These are phyloP conservation scores for Ceratobasidium sp. DNA, from an alignment of 1,284 basidiomycete genomes.

Conservation along the genomic window DNA sequence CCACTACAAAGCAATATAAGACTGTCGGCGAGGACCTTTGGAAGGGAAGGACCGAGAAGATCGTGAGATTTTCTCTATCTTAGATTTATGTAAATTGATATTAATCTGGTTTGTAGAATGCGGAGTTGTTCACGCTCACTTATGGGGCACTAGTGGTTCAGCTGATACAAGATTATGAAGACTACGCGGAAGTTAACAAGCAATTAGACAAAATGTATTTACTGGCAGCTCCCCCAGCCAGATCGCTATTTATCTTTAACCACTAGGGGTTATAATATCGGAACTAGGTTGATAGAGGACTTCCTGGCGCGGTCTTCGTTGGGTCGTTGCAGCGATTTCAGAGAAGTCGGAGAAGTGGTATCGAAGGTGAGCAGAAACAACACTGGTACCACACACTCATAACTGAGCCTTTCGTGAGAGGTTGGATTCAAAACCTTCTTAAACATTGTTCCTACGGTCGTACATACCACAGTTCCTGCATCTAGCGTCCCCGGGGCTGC, in stretches of 20 bases:
- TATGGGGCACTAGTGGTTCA: constrained; percentile 99
- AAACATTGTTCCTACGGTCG: constrained; percentile 89
- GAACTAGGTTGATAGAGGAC: constrained; percentile 96
- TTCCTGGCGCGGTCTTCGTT: constrained; percentile 92
- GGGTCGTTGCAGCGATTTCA: constrained; percentile 90
- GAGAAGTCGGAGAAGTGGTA: constrained; percentile 93
- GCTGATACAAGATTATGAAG: constrained; percentile 98
- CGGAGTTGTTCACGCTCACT: constrained; percentile 96
- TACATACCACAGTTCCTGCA: constrained; percentile 71
- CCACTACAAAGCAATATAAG: constrained; percentile 76
- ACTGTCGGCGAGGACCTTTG: constrained; percentile 90
- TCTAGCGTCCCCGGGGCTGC: constrained; percentile 59
- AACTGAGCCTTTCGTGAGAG: constrained; percentile 59
- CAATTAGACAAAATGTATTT: constrained; percentile 73
- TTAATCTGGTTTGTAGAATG: constrained; percentile 71
- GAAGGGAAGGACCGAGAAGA: constrained; percentile 91
- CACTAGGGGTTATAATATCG: constrained; percentile 98
- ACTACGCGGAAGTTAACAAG: constrained; percentile 86
- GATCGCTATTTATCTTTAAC: constrained; percentile 52
- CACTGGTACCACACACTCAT: background rate
- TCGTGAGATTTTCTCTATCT: constrained; percentile 63
- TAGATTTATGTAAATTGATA: background rate
- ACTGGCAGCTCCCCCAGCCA: too few species aligned
- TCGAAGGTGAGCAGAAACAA: constrained; percentile 73
- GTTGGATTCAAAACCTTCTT: constrained; percentile 99